Evolutionary conservation across 2,329 filamentous ascomycete species (phyloP), one percentile per base, ranked within the genome.

Genomic region (Apiospora marii): DNA sequence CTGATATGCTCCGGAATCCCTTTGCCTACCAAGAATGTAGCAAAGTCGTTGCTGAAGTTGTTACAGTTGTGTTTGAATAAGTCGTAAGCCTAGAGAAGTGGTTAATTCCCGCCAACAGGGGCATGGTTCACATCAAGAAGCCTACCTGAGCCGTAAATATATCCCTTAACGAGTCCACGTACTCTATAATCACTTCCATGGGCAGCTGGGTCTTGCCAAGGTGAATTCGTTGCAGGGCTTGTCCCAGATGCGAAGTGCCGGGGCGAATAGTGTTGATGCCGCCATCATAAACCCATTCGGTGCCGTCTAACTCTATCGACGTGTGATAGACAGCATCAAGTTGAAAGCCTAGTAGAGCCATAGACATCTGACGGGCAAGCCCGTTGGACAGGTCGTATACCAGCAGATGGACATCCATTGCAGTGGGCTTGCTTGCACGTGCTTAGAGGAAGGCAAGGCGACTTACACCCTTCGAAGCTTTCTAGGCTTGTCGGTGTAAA

Each of bases 291-390:
- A 96, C 90, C 82, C 97, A 98, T 83, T 99, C 96, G 69, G 92
- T 88, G n/a, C 92, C 92, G 70, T 91, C 89, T 51, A 98, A 87
- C 58, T 98, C 92, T 71, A 99, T 91, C 0, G 95, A 94, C 0
- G 96, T 98, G 82, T 99, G 96, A 77, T 98, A 98, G 70, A 99
- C 91, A 71, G 96, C 96, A 82, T 98, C 96, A 69, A 98, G 94
- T 70, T 88, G 85, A 75, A 90, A 87, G 22, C 88, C 84, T 13
- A 91, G 81, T 71, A 87, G 76, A 74, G 85, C 82, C 84, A 84
- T 81, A 24, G 88, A 90, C 84, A 90, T 84, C 75, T 90, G 84
- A 13, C 85, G 84, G 19, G 88, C 88, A 58, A 91, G 77, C 27
- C 89, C 89, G n/a, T 82, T 82, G 1, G 93, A 95, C 68, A 96